Conservation (phyloP, 108 stramenopile species). For the Licmophora abbreviata region DNA sequence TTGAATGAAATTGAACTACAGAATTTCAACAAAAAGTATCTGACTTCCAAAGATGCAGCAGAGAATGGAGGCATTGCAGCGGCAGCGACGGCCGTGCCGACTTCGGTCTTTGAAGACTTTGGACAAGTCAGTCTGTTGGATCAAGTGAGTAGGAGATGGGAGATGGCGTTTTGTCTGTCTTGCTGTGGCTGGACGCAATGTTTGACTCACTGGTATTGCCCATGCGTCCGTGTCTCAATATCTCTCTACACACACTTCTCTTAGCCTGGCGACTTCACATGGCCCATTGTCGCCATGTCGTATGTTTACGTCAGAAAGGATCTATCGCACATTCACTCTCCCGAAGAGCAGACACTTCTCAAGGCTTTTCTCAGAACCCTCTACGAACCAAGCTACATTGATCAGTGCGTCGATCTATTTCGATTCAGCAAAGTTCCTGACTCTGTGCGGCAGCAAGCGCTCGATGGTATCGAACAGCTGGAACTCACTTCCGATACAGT, state of each 20-base stretch:
- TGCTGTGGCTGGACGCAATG: too few relatives aligned
- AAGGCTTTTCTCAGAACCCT: constrained; percentile 14
- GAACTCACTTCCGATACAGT: constrained; percentile 1
- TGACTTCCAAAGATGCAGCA: constrained; percentile 42
- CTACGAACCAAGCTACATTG: constrained; percentile 20
- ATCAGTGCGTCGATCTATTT: constrained; percentile 30
- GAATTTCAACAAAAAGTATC: constrained; percentile 53
- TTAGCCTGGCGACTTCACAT: constrained; percentile 30
- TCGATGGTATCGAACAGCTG: constrained; percentile 23
- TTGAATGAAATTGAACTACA: constrained; percentile 55
- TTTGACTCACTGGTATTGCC: too few relatives aligned
- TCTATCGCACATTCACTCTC: constrained; percentile 18
- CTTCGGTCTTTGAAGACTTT: constrained; percentile 46
- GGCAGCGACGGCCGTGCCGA: constrained; percentile 35
- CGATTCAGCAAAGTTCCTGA: constrained; percentile 32
- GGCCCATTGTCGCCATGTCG: constrained; percentile 51
- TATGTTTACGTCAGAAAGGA: constrained; percentile 55
- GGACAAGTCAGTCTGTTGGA: too few relatives aligned
- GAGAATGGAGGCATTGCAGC: constrained; percentile 46
- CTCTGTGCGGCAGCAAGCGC: constrained; percentile 16
- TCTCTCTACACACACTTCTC: neutral
- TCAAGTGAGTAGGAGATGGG: constrained; percentile 30
- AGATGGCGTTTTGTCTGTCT: neutral
- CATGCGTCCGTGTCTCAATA: too few relatives aligned
- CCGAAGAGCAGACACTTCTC: constrained; percentile 9